phyloP scores from a whole-genome alignment of 192 early-diverging fungal species.

The Geosiphon pyriformis region DNA sequence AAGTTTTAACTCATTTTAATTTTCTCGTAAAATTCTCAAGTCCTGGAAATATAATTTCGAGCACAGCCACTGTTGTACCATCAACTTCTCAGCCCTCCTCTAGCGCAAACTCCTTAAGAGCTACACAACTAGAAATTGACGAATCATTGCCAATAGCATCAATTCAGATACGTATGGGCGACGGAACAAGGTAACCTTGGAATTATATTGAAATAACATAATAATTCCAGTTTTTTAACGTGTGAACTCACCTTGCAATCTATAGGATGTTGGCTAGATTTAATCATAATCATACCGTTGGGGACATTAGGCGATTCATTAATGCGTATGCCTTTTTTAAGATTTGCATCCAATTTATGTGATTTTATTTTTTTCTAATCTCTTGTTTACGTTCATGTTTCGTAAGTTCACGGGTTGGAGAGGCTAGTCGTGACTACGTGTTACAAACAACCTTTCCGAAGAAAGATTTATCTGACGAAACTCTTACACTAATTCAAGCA shows the following conservation, averaged over 20 bases:
- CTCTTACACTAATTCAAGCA: constrained; percentile 69
- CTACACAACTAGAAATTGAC: constrained; percentile 58
- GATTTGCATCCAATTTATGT: not conserved
- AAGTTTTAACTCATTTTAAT: constrained; percentile 27
- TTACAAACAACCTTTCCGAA: constrained; percentile 85
- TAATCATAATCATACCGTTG: constrained; percentile 88
- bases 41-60: not conserved
- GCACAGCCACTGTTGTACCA: not conserved
- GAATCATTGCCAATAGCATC: constrained; percentile 69
- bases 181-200: constrained; percentile 63
- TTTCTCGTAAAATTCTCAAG: constrained; percentile 28
- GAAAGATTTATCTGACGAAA: constrained; percentile 68
- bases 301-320: constrained; percentile 76
- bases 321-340: constrained; percentile 44
- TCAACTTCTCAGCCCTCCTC: constrained; percentile 22
- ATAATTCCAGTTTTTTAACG: constrained; percentile 3
- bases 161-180: constrained; percentile 87
- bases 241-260: not conserved
- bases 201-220: not conserved
- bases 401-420: constrained; percentile 56
- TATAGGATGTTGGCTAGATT: constrained; percentile 73
- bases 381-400: no score
- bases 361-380: not conserved
- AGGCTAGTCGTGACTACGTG: constrained; percentile 58
- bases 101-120: constrained; percentile 16